Percentiles rank a stretch among this genome's conserved stretches.
These are phyloP conservation scores for Plasmodium billcollinsi DNA, from an alignment of 169 alveolate genomes.

Conservation along the genomic window DNA sequence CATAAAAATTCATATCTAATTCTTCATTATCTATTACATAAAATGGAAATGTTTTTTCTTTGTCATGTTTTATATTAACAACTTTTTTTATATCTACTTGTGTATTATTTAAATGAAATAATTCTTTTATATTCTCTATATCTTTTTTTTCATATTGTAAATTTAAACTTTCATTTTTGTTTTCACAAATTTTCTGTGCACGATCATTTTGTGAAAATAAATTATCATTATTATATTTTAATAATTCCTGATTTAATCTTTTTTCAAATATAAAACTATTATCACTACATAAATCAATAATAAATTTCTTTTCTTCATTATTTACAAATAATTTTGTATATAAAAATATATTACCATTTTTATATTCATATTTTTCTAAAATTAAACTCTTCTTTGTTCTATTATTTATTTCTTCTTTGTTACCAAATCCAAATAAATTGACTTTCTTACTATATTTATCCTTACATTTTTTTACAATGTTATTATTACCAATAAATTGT, in stretches of 20 bases:
- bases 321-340: conserved; percentile 40
- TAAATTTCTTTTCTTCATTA: conserved; percentile 30
- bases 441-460: background rate
- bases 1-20: conserved; percentile 43
- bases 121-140: conserved; percentile 13
- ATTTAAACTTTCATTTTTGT: background rate
- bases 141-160: background rate
- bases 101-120: conserved; percentile 22
- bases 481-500: background rate
- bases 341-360: conserved; percentile 19
- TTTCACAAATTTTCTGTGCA: background rate
- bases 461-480: background rate
- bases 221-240: background rate
- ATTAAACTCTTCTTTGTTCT: background rate
- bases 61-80: conserved; percentile 8
- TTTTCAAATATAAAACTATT: conserved; percentile 54
- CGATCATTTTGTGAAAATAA: no score
- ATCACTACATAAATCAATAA: conserved; percentile 66
- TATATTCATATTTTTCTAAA: conserved; percentile 12
- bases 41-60: background rate
- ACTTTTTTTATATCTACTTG: conserved; percentile 15
- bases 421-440: background rate
- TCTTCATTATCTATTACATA: conserved; percentile 32
- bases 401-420: background rate
- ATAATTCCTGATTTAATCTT: background rate